Evolutionary conservation across 306 rosid species (phyloP), one percentile per base, ranked within the genome.

Genomic region (Styphnolobium japonicum): DNA sequence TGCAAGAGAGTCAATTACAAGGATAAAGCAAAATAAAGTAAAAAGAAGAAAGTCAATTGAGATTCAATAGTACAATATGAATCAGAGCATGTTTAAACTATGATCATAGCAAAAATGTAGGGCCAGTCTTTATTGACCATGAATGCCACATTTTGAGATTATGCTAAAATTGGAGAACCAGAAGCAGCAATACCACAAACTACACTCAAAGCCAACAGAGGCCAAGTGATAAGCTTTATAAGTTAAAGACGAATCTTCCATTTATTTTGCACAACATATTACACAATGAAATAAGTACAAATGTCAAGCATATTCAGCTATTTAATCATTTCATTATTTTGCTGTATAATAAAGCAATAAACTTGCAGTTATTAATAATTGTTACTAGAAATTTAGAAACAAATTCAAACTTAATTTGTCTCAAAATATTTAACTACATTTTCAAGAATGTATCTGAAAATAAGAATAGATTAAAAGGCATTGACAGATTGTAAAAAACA

Each of bases 161-260:
- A 46, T 21, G 73, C 37, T 56, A 40, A 70, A 61, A 49, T 18
- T 65, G 69, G n/a, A 57, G 34, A 87, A 95, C 99, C 99, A 57
- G 99, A 95, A 75, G 99, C 98, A 80, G 99, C 99, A 79, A 98
- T 98, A 61, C 99, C 99, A 70, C 99, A 95, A 55, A 91, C 92
- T 73, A 95, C 94, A 48, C 99, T 98, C 99, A 98, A 95, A 39
- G 93, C 92, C 83, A 95, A 87, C 31, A 98, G 99, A 68, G 99
- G 98, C 99, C 99, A 95, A 74, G 99, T 93, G 62, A 95, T 96
- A 63, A 98, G 99, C 84, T 95, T 95, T 67, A 97, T 95, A 58
- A 95, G 89, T 88, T 95, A 98, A 82, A 95, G 99, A 55, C 99
- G 96, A 76, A 95, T 85, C 90, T 95, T 95, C 98, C 99, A 95